Base-by-base conservation (phyloP, 257 asterid genomes). In the Nicotiana attenuata region DNA sequence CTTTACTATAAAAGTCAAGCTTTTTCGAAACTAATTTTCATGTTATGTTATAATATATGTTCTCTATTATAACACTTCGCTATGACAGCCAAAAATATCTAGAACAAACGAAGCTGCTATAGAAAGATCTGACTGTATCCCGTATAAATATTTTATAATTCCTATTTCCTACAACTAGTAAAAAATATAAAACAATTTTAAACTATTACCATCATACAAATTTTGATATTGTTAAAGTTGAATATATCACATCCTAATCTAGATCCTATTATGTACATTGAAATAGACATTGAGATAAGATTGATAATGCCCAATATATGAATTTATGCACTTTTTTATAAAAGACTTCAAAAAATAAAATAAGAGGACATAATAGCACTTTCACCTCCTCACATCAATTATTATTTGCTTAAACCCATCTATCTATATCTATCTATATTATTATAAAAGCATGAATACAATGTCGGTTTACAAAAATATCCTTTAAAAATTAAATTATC, bases 301-400 rank as follows among this genome's bases (percentile, higher is more conserved):
- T 45, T 71, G 41, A 64, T 5, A 15, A 14, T 15, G 71, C 45
- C 71, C 20, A 65, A 29, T 3, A 65, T 65, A 16, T 63, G 13
- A 20, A 29, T 3, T 13, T 65, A 15, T 63, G 13, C 5, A 0
- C 61, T 17, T 56, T 7, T 16, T 56, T 56, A 56, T 47, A 29
- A 13, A 15, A 15, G 10, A 24, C 66, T 45, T 41, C 47, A 8
- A 31, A 20, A 26, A 17, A 8, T 22, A 2, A 17, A 64, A 7
- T 6, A 28, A 1, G 7, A 64, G n/a, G 63, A 3, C 35, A 45
- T 6, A 7, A 17, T 0, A 55, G 29, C 78, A 59, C 65, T 85
- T 82, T 76, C 66, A 50, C 47, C 16, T 69, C 33, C 78, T 57
- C 24, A 53, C 86, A 75, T 67, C 76, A 81, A 28, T 26, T 82